These are phyloP conservation scores for Neonectria hederae DNA, from an alignment of 2,329 filamentous ascomycete genomes.

Conservation along the genomic window DNA sequence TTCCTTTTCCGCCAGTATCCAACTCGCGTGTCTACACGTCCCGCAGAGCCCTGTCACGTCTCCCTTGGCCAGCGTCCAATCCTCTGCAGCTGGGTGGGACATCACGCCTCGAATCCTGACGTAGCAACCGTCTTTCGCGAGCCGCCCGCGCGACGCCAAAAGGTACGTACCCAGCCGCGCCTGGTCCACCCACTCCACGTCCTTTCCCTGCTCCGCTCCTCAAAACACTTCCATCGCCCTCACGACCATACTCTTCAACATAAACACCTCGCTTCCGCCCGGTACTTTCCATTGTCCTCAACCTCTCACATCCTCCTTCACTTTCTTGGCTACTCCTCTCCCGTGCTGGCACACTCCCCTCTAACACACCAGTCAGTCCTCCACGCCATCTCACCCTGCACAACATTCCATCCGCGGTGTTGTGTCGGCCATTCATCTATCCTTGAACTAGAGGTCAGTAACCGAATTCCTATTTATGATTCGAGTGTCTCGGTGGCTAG, in stretches of 20 bases:
- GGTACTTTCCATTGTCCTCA: constrained; percentile 37
- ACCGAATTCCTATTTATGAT: constrained; percentile 41
- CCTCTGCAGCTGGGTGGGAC: constrained; percentile 41
- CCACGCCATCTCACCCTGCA: constrained; percentile 41
- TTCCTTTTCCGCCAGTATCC: constrained; percentile 10
- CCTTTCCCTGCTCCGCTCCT: constrained; percentile 47
- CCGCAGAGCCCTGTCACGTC: constrained; percentile 30
- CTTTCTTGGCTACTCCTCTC: constrained; percentile 32
- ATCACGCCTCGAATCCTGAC: constrained; percentile 42
- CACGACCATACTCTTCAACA: constrained; percentile 45
- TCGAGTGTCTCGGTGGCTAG: constrained; percentile 45
- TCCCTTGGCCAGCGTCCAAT: constrained; percentile 36
- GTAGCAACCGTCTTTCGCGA: constrained; percentile 46
- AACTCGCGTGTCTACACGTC: constrained; percentile 37
- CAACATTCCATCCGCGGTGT: constrained; percentile 51
- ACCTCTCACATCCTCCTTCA: constrained; percentile 40
- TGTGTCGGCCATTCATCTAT: constrained; percentile 46
- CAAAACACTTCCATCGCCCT: constrained; percentile 52
- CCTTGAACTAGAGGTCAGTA: constrained; percentile 49
- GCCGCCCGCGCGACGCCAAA: constrained; percentile 41
- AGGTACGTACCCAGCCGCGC: constrained; percentile 48
- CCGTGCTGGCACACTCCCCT: constrained; percentile 37
- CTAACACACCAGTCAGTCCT: constrained; percentile 43
- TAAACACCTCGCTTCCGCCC: constrained; percentile 47
- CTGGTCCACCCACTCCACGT: constrained; percentile 43